These are phyloP conservation scores for Geotrichum phurueaensis DNA, from an alignment of 1,139 yeast genomes.

Conservation along the genomic window DNA sequence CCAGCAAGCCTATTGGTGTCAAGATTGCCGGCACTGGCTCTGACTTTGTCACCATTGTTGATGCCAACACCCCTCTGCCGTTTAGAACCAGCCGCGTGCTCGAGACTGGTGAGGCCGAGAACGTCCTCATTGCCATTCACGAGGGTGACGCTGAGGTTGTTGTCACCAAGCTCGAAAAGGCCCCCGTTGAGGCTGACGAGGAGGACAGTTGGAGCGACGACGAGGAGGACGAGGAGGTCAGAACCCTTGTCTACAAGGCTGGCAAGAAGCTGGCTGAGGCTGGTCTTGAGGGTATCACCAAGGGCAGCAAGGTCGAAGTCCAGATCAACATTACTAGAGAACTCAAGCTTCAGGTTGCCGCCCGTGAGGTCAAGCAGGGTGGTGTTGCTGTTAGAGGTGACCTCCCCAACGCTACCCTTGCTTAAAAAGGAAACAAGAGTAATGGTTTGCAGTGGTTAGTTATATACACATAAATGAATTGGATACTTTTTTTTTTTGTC, in stretches of 20 bases:
- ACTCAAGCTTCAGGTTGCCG: constrained; percentile 74
- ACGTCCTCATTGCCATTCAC: constrained; percentile 63
- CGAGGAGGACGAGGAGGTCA: constrained; percentile 72
- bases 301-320: constrained; percentile 68
- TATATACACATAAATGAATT: background rate
- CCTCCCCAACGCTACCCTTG: constrained; percentile 22
- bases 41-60: constrained; percentile 61
- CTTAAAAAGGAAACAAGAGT: constrained; percentile 10
- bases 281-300: constrained; percentile 65
- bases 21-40: constrained; percentile 56
- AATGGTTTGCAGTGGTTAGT: too few relatives aligned
- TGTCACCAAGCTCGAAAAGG: constrained; percentile 70
- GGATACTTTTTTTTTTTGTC: background rate
- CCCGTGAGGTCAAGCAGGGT: constrained; percentile 74
- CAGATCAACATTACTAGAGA: constrained; percentile 79
- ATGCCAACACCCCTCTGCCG: constrained; percentile 87
- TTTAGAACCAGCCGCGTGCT: constrained; percentile 71
- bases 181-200: constrained; percentile 45
- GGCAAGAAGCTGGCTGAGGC: constrained; percentile 75
- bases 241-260: constrained; percentile 68
- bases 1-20: constrained; percentile 78
- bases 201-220: constrained; percentile 51
- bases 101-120: constrained; percentile 46
- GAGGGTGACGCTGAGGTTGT: constrained; percentile 81
- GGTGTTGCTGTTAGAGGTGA: constrained; percentile 36